Conservation (phyloP, 140 eudicot species). For the Anethum foeniculum region DNA sequence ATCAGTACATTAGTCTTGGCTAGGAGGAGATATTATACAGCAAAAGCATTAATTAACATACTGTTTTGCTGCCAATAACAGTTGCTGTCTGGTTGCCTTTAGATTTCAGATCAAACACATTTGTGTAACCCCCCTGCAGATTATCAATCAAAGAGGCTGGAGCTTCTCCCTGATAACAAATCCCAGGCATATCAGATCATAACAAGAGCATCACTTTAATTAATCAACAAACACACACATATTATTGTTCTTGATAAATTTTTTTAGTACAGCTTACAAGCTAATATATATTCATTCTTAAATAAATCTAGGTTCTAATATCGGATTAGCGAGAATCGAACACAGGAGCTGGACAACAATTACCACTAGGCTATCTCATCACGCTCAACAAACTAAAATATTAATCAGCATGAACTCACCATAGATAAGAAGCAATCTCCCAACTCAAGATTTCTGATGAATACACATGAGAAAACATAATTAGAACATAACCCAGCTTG, state of each 20-base stretch:
- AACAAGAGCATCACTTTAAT: constrained; percentile 9
- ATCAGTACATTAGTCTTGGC: not conserved
- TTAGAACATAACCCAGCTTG: constrained; percentile 15
- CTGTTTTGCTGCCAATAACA: constrained; percentile 41
- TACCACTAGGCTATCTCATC: too few relatives aligned
- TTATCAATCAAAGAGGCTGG: constrained; percentile 47
- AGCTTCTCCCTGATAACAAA: constrained; percentile 56
- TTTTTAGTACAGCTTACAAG: too few relatives aligned
- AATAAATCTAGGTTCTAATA: too few relatives aligned
- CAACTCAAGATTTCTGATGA: constrained; percentile 26
- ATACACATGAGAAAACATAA: constrained; percentile 14
- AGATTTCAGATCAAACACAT: constrained; percentile 40
- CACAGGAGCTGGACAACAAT: too few relatives aligned
- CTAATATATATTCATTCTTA: too few relatives aligned
- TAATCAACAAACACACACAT: constrained; percentile 1
- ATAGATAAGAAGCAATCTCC: constrained; percentile 29
- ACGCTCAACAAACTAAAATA: not conserved
- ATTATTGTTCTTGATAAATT: not conserved
- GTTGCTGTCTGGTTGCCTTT: constrained; percentile 37
- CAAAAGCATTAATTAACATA: constrained; percentile 30
- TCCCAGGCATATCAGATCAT: not conserved
- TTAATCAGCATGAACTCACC: constrained; percentile 31
- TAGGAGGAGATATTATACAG: constrained; percentile 7
- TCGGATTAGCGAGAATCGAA: too few relatives aligned
- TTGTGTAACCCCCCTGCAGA: constrained; percentile 24